phyloP scores from a whole-genome alignment of 176 grass and related monocot species.

The Puya raimondii region DNA sequence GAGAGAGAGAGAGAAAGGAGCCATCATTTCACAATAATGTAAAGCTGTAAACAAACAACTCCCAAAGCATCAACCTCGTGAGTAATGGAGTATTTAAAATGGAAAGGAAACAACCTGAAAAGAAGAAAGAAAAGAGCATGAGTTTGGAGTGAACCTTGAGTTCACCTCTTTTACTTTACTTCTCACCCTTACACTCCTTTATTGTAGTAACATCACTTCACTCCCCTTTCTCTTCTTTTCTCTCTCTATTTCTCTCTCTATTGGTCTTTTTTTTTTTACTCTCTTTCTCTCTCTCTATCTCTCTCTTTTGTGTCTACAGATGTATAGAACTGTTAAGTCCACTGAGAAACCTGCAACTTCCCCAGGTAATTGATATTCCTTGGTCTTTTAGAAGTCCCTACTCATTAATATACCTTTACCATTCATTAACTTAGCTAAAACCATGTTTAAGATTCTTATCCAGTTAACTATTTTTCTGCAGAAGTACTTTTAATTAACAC shows the following conservation, averaged over 20 bases:
- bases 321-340: conserved; percentile 84
- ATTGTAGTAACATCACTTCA: conserved; percentile 17
- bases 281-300: conserved; percentile 12
- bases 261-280: background rate
- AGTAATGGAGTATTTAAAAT: background rate
- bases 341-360: conserved; percentile 84
- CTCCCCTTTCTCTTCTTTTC: conserved; percentile 19
- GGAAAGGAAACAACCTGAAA: background rate
- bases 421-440: background rate
- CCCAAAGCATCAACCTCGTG: conserved; percentile 16
- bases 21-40: conserved; percentile 22
- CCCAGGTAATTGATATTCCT: conserved; percentile 49
- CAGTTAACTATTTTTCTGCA: background rate
- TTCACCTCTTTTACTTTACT: conserved; percentile 36
- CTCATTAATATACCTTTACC: too few relatives aligned
- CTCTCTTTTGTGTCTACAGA: background rate
- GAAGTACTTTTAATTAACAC: background rate
- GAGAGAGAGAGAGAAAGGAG: background rate
- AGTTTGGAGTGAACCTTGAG: background rate
- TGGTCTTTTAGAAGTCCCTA: background rate
- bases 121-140: background rate
- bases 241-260: too few relatives aligned
- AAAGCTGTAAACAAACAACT: background rate
- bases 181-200: conserved; percentile 19
- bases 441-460: background rate